These are phyloP conservation scores for Colletotrichum sp. DNA, from an alignment of 2,329 filamentous ascomycete genomes.

Conservation along the genomic window DNA sequence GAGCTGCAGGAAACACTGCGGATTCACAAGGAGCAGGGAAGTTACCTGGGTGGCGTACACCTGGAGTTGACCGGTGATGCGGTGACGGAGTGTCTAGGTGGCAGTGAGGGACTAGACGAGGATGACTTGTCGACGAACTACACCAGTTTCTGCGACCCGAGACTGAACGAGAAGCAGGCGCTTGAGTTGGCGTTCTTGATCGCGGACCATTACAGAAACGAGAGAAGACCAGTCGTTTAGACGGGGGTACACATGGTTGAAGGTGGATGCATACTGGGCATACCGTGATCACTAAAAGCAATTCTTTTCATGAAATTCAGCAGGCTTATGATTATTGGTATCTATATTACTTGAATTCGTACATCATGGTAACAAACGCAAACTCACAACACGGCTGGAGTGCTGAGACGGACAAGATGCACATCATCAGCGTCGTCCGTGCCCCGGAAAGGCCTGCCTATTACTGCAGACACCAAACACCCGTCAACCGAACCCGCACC, in stretches of 20 bases:
- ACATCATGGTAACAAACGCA: not conserved
- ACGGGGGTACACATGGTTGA: not conserved
- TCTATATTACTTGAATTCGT: not conserved
- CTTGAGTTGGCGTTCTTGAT: constrained; percentile 94
- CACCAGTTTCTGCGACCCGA: constrained; percentile 93
- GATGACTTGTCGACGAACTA: constrained; percentile 91
- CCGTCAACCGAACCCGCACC: not conserved
- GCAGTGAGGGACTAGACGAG: constrained; percentile 85
- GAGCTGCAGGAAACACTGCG: constrained; percentile 84
- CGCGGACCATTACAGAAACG: constrained; percentile 73
- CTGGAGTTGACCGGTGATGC: constrained; percentile 94
- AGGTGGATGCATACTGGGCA: not conserved
- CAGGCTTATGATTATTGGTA: not conserved
- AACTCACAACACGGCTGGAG: not conserved
- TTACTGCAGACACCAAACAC: not conserved
- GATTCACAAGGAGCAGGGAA: constrained; percentile 84
- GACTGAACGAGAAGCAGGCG: constrained; percentile 97
- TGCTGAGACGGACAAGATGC: not conserved
- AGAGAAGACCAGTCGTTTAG: constrained; percentile 27
- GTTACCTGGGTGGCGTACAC: constrained; percentile 92
- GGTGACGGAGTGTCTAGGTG: constrained; percentile 94
- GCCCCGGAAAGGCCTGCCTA: not conserved
- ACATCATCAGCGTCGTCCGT: not conserved
- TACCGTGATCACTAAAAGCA: not conserved
- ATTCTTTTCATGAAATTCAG: not conserved